A percentile compares a stretch with the other conserved stretches of the same genome.
phyloP scores from a whole-genome alignment of 108 stramenopile species.

The Parmales sp. region DNA sequence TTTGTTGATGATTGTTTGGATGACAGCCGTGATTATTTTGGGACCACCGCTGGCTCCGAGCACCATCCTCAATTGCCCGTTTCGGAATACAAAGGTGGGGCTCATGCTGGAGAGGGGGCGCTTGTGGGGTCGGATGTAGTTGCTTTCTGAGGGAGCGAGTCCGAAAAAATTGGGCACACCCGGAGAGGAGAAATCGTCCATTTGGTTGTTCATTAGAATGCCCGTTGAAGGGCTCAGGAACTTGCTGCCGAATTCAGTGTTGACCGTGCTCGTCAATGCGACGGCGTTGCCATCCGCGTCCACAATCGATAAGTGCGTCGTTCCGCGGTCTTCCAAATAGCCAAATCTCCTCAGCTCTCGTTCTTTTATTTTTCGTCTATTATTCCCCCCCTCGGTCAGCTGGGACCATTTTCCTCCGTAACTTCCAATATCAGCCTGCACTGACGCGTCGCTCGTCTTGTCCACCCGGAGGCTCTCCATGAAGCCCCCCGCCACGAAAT shows the following conservation, averaged over 20 bases:
- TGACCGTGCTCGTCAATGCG: slow-evolving; percentile 57
- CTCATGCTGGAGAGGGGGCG: slow-evolving; percentile 70
- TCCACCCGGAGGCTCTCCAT: slow-evolving; percentile 47
- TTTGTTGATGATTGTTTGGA: slow-evolving; percentile 57
- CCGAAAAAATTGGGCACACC: slow-evolving; percentile 51
- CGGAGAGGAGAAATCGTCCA: slow-evolving; percentile 57
- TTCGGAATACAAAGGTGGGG: slow-evolving; percentile 65
- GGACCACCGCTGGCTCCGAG: slow-evolving; percentile 67
- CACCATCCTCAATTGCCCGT: slow-evolving; percentile 42
- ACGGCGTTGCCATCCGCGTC: slow-evolving; percentile 68
- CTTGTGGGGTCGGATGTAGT: slow-evolving; percentile 60
- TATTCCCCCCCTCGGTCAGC: slow-evolving; percentile 30
- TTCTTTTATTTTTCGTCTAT: slow-evolving; percentile 21
- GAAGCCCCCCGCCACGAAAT: slow-evolving; percentile 37
- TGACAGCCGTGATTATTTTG: slow-evolving; percentile 63
- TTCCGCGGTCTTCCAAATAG: slow-evolving; percentile 68
- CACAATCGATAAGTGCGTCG: slow-evolving; percentile 58
- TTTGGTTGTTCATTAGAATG: slow-evolving; percentile 58
- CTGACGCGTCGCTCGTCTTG: slow-evolving; percentile 29
- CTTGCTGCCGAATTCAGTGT: slow-evolving; percentile 44
- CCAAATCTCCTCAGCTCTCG: slow-evolving; percentile 53
- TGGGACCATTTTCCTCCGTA: slow-evolving; percentile 60
- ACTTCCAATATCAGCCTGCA: slow-evolving; percentile 35
- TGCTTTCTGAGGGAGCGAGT: slow-evolving; percentile 48
- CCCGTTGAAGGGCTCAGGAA: slow-evolving; percentile 58